Base-by-base conservation (phyloP, 768 basidiomycete species). In the Royoungia palumana region DNA sequence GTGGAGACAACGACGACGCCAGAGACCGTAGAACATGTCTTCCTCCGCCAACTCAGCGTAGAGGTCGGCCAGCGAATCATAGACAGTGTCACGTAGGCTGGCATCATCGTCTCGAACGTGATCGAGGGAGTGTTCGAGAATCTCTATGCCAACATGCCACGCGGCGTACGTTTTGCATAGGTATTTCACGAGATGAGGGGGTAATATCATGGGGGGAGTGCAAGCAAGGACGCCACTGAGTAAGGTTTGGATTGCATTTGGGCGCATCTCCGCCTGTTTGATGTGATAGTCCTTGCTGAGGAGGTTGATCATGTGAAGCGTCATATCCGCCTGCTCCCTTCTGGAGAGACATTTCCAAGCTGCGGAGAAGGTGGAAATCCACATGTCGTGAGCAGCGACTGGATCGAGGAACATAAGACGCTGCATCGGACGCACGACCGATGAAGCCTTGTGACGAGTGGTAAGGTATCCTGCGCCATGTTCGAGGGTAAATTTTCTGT, bases 11-110 rank as follows among this genome's bases (percentile, higher is more conserved):
- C 96, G 89, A 39, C 88, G 82, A 25, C 96, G 80, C 89, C 95
- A 98, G 16, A 96, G 72, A 0, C 96, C 96, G 63, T 99, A 94
- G 66, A 97, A 96, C 70, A 96, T 79, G 65, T 99, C 96, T 53
- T 97, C 95, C 70, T 99, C 96, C 3, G 83, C 85, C 37, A 99
- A 70, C 63, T 99, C 96, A 1, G 95, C 92, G 58, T 97, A 99
- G 6, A 97, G 76, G 62, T 98, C 96, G 14, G 92, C 88, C 25
- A 99, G 75, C 2, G 96, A 90, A 64, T 96, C 94, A 48, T 82
- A 83, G 38, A 92, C 83, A 38, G 83, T 86, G 43, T 97, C 94
- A 13, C 86, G 83, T 14, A 93, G 73, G 27, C 78, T 76, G 25
- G 80, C 74, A 52, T 96, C 91, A 47, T 93, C 89, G 37, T 93